phyloP scores from a whole-genome alignment of 352 stramenopile genomes.

The Globisporangium acanthophoron region DNA sequence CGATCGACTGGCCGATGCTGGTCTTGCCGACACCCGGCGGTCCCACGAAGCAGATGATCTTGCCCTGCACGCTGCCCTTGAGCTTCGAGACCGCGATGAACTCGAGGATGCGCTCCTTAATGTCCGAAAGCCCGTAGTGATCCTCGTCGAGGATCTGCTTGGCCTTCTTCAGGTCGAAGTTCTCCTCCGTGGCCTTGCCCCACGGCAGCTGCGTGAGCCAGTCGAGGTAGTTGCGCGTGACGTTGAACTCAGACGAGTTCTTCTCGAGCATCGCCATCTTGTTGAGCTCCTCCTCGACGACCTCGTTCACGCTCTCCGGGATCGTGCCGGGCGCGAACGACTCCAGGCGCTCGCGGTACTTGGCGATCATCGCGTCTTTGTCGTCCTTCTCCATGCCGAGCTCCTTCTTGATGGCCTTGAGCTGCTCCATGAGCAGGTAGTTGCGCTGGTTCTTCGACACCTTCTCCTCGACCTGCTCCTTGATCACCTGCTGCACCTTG shows the following conservation, averaged over 20 bases:
- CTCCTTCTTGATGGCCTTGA: slow-evolving; percentile 99
- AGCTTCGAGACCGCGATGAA: slow-evolving; percentile 99
- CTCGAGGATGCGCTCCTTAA: slow-evolving; percentile 99
- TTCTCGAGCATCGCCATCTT: slow-evolving; percentile 98
- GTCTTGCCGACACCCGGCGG: slow-evolving; percentile 93
- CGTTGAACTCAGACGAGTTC: slow-evolving; percentile 98
- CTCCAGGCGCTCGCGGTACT: slow-evolving; percentile 90
- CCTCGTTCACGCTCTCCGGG: slow-evolving; percentile 79
- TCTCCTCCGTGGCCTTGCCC: slow-evolving; percentile 94
- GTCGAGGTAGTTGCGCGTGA: slow-evolving; percentile 98
- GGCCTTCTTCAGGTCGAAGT: slow-evolving; percentile 94
- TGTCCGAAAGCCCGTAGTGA: slow-evolving; percentile 97
- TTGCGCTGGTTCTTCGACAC: slow-evolving; percentile 97
- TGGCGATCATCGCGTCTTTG: slow-evolving; percentile 97
- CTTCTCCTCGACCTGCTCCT: slow-evolving; percentile 86
- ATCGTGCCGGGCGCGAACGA: slow-evolving; percentile 56
- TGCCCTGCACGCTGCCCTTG: slow-evolving; percentile 93
- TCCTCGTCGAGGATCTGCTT: slow-evolving; percentile 94
- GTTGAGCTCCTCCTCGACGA: slow-evolving; percentile 97
- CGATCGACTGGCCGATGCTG: slow-evolving; percentile 96
- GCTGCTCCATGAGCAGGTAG: slow-evolving; percentile 98
- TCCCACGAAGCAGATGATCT: slow-evolving; percentile 97
- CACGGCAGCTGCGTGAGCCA: slow-evolving; percentile 98
- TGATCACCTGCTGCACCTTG: slow-evolving; percentile 98
- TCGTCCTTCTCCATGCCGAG: slow-evolving; percentile 99